A percentile compares a stretch with the other conserved stretches of the same genome.
Conservation (phyloP, 306 rosid species). For the Ziziphus jujuba region DNA sequence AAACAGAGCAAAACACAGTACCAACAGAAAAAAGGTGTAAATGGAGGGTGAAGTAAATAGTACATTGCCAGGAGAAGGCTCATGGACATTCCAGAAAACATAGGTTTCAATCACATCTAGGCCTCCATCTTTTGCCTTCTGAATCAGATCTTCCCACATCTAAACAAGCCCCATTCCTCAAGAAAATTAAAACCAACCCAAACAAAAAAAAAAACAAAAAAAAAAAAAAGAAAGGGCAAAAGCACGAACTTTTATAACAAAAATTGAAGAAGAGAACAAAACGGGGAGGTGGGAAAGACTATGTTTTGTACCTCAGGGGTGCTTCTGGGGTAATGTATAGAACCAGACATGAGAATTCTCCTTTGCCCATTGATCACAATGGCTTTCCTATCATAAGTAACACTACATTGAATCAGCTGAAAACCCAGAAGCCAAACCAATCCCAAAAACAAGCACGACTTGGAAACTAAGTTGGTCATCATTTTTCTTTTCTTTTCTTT, state of each 20-base stretch:
- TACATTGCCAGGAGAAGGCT: conserved; percentile 96
- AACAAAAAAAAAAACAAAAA: too few species aligned
- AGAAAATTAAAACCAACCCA: conserved; percentile 16
- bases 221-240: too few species aligned
- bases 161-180: conserved; percentile 28
- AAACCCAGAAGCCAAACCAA: conserved; percentile 41
- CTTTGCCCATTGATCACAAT: conserved; percentile 88
- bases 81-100: conserved; percentile 96
- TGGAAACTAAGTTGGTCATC: conserved; percentile 56
- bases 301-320: conserved; percentile 81
- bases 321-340: conserved; percentile 98
- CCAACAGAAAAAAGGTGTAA: background rate
- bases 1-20: conserved; percentile 10
- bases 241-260: conserved; percentile 12
- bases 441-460: conserved; percentile 42
- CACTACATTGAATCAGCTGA: conserved; percentile 55
- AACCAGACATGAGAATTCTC: conserved; percentile 92
- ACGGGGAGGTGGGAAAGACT: conserved; percentile 2
- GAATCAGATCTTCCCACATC: conserved; percentile 99
- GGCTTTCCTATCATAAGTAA: conserved; percentile 88
- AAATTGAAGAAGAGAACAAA: conserved; percentile 4
- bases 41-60: conserved; percentile 22
- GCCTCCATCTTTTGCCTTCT: conserved; percentile 95
- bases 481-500: conserved; percentile 46
- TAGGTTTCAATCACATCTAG: conserved; percentile 91